phyloP scores from a whole-genome alignment of 2,329 filamentous ascomycete genomes.

The Cytospora chrysosperma region DNA sequence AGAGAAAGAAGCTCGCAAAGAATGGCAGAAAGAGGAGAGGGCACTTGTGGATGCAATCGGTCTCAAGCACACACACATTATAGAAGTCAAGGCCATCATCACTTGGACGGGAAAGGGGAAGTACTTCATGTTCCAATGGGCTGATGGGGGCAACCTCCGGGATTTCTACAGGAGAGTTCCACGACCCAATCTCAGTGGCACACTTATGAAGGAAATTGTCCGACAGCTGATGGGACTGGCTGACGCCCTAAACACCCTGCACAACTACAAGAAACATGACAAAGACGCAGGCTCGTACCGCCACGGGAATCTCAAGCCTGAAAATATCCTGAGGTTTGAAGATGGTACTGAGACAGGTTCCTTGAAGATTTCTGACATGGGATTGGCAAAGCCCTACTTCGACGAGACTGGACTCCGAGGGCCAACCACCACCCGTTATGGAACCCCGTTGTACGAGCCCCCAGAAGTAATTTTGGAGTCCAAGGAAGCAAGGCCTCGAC shows the following conservation, averaged over 20 bases:
- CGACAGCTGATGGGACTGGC: neutral
- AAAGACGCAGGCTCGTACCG: neutral
- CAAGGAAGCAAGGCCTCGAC: neutral
- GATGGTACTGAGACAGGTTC: neutral
- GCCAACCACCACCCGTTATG: neutral
- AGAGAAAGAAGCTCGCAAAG: too few species aligned
- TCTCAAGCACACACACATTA: neutral
- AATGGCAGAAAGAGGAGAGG: neutral
- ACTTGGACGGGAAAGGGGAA: neutral
- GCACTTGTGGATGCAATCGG: neutral
- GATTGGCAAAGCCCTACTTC: neutral
- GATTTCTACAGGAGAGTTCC: neutral
- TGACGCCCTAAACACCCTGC: neutral
- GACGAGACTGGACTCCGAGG: neutral
- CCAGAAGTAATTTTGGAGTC: neutral
- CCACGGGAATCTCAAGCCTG: slow-evolving; percentile 4
- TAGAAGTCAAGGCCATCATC: neutral
- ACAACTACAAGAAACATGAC: neutral
- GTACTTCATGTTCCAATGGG: slow-evolving; percentile 11
- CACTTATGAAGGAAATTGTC: neutral
- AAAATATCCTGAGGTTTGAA: neutral
- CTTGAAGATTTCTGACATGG: neutral
- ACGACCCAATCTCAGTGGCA: neutral
- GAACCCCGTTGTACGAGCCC: slow-evolving; percentile 1
- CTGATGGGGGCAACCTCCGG: slow-evolving; percentile 3